phyloP scores from a whole-genome alignment of 768 basidiomycete genomes.

The Leccinum disarticulatum region DNA sequence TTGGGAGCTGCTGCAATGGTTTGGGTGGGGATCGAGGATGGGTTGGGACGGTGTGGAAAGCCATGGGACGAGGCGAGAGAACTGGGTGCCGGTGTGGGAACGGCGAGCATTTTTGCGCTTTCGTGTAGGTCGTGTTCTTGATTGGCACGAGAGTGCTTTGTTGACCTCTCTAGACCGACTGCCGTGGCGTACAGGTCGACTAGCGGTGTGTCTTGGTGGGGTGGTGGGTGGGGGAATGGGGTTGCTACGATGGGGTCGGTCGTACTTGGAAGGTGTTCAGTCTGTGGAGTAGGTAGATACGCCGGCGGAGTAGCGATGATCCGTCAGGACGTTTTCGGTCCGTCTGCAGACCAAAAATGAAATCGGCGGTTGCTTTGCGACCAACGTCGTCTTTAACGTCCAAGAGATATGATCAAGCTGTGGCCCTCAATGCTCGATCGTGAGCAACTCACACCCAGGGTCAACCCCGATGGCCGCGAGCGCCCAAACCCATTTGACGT shows the following conservation, averaged over 20 bases:
- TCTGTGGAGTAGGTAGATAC: conserved; percentile 3
- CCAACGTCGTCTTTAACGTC: conserved; percentile 10
- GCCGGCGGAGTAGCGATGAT: conserved; percentile 16
- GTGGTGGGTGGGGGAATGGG: conserved; percentile 56
- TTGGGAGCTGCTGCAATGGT: conserved; percentile 47
- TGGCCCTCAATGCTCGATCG: conserved; percentile 52
- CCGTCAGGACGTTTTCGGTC: background rate
- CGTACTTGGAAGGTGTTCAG: conserved; percentile 28
- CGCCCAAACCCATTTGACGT: conserved; percentile 65
- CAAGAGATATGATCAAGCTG: conserved; percentile 60
- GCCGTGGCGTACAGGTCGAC: conserved; percentile 47
- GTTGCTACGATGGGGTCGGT: conserved; percentile 40
- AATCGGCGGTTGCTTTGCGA: conserved; percentile 9
- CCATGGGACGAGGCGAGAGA: conserved; percentile 46
- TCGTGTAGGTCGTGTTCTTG: conserved; percentile 43
- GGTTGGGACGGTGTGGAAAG: conserved; percentile 34
- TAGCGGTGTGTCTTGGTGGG: conserved; percentile 55
- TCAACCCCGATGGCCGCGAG: conserved; percentile 41
- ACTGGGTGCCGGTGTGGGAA: conserved; percentile 65
- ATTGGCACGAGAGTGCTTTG: background rate
- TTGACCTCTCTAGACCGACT: conserved; percentile 50
- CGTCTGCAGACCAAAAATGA: conserved; percentile 15
- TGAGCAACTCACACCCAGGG: conserved; percentile 61
- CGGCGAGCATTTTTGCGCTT: conserved; percentile 55
- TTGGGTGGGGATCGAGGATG: conserved; percentile 53